Percentiles rank a stretch among this genome's conserved stretches.
phyloP scores from a whole-genome alignment of 352 stramenopile species.

The Blastocystis sp. region DNA sequence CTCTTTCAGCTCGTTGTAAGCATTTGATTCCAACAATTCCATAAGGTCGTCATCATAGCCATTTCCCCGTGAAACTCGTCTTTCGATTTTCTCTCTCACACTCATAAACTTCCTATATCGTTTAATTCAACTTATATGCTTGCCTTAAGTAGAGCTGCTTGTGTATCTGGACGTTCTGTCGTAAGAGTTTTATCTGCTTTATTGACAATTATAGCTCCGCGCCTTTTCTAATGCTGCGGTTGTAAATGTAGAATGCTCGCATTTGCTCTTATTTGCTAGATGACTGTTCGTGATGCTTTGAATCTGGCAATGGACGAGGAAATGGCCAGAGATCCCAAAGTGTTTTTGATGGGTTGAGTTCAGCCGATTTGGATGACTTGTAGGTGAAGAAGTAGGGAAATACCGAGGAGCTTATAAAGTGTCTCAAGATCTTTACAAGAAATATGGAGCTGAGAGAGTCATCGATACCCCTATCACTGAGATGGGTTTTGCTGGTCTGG shows the following conservation, averaged over 20 bases:
- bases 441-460: constrained; percentile 92
- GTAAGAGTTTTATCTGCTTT: neutral
- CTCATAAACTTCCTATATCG: neutral
- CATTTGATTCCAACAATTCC: no score
- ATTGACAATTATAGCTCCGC: neutral
- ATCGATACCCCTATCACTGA: constrained; percentile 99
- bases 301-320: constrained; percentile 97
- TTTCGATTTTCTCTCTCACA: neutral
- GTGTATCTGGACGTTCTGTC: neutral
- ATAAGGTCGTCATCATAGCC: no score
- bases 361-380: constrained; percentile 67
- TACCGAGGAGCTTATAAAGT: constrained; percentile 99
- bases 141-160: neutral
- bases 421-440: constrained; percentile 67
- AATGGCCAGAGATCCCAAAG: constrained; percentile 87
- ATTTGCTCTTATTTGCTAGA: constrained; percentile 63
- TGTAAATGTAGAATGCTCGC: neutral
- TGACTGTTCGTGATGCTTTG: constrained; percentile 95
- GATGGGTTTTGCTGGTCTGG: constrained; percentile 85
- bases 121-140: neutral
- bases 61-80: neutral
- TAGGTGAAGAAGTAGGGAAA: constrained; percentile 94
- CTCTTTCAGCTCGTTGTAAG: no score
- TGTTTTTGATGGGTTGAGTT: constrained; percentile 79
- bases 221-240: neutral